Evolutionary conservation across 1,284 basidiomycete species (phyloP).

Genomic region (Vanrija humicola): DNA sequence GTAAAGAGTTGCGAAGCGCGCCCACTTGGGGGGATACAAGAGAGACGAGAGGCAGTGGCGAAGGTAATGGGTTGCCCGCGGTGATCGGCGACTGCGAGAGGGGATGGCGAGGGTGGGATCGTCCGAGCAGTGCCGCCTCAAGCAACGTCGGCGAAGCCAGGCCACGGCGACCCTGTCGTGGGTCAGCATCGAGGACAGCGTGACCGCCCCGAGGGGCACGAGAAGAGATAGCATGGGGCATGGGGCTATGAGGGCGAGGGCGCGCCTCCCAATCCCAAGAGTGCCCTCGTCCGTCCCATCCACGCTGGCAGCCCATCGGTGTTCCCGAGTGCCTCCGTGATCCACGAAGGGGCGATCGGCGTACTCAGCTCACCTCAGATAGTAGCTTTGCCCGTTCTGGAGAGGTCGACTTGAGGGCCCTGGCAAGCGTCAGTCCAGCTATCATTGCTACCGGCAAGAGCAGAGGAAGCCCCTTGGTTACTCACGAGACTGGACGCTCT

Average conservation of each 20-base stretch:
- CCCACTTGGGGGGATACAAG: slow-evolving; percentile 13
- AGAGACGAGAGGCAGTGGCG: slow-evolving; percentile 11
- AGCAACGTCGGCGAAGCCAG: too few species aligned
- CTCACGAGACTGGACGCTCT: too few species aligned
- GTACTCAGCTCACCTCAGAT: background rate
- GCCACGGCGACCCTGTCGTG: too few species aligned
- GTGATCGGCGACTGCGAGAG: slow-evolving; percentile 15
- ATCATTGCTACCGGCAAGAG: too few species aligned
- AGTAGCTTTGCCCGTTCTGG: slow-evolving; percentile 1
- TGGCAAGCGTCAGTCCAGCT: background rate
- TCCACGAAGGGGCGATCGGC: too few species aligned
- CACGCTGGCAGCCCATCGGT: too few species aligned
- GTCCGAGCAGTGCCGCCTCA: too few species aligned
- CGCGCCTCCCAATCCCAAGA: background rate
- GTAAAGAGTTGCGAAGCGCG: slow-evolving; percentile 13
- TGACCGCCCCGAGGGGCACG: too few species aligned
- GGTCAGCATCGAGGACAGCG: slow-evolving; percentile 1
- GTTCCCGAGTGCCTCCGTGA: too few species aligned
- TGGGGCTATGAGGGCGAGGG: slow-evolving; percentile 1
- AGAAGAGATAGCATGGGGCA: too few species aligned
- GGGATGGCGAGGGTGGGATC: slow-evolving; percentile 6
- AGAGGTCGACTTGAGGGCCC: background rate
- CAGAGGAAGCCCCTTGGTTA: too few species aligned
- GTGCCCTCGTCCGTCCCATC: background rate
- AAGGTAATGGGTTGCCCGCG: background rate